Evolutionary conservation across 768 basidiomycete genomes (phyloP).

Genomic region (Psilocybe azurescens): DNA sequence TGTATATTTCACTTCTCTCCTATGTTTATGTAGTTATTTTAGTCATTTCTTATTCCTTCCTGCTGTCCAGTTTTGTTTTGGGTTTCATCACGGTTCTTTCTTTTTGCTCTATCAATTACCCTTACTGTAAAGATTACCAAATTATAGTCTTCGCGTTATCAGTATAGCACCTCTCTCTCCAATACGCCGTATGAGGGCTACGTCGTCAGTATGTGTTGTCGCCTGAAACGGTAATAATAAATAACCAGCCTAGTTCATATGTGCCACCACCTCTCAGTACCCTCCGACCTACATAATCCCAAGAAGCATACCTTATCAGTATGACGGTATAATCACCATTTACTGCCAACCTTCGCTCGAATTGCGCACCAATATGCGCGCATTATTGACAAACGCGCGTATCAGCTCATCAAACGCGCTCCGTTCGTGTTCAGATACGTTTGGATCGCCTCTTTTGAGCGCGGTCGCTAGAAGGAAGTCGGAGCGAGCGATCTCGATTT

Average conservation of each 20-base stretch:
- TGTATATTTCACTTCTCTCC: background rate
- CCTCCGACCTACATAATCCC: too few species aligned
- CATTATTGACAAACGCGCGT: constrained; percentile 91
- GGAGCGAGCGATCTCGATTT: constrained; percentile 84
- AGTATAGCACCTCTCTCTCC: too few species aligned
- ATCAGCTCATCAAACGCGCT: constrained; percentile 90
- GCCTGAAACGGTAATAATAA: too few species aligned
- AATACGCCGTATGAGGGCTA: too few species aligned
- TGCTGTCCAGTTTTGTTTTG: background rate
- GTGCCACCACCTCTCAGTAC: too few species aligned
- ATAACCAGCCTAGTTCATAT: too few species aligned
- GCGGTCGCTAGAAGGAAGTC: constrained; percentile 75
- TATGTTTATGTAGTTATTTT: background rate
- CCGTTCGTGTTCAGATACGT: constrained; percentile 64
- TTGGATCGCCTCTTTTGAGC: constrained; percentile 65
- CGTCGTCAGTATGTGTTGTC: too few species aligned
- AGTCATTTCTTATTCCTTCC: background rate
- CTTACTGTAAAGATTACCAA: background rate
- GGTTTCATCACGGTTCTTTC: background rate
- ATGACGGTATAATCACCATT: background rate
- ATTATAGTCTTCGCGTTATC: background rate
- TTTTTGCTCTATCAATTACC: background rate
- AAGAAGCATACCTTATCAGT: too few species aligned
- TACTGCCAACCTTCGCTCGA: constrained; percentile 31
- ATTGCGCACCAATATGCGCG: constrained; percentile 87